Percentiles rank a stretch among this genome's conserved stretches.
These are phyloP conservation scores for Plantago ovata DNA, from an alignment of 257 asterid species.

Conservation along the genomic window DNA sequence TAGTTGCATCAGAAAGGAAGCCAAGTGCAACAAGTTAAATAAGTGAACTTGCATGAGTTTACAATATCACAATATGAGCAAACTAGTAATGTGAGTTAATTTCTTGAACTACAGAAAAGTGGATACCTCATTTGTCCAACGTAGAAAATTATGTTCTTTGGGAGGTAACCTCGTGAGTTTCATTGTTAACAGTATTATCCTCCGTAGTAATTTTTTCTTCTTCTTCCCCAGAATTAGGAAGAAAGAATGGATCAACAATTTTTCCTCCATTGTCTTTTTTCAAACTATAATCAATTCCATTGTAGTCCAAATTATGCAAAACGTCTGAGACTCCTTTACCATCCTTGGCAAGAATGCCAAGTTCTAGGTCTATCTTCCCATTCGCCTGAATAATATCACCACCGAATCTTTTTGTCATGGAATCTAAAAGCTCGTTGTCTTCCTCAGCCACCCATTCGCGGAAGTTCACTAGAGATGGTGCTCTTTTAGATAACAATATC, in stretches of 20 bases:
- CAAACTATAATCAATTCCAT: constrained; percentile 42
- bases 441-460: constrained; percentile 40
- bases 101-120: not conserved
- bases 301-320: constrained; percentile 45
- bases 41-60: not conserved
- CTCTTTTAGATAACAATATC: constrained; percentile 61
- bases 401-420: constrained; percentile 37
- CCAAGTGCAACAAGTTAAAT: no score
- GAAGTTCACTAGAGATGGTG: constrained; percentile 68
- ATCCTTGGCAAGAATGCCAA: constrained; percentile 46
- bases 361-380: constrained; percentile 58
- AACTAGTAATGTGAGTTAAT: not conserved
- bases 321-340: constrained; percentile 59
- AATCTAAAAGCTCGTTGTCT: constrained; percentile 34
- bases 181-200: not conserved
- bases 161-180: constrained; percentile 3
- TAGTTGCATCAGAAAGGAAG: not conserved
- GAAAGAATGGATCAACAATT: not conserved
- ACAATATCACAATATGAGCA: not conserved
- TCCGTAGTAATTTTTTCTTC: not conserved
- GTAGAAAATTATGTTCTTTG: constrained; percentile 18
- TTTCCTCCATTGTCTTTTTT: constrained; percentile 19
- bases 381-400: constrained; percentile 31
- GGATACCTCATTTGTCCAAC: constrained; percentile 32
- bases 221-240: constrained; percentile 3